Evolutionary conservation across 1,284 basidiomycete species (phyloP), one percentile per base, ranked within the genome.

Genomic region (Porodaedalea pini): DNA sequence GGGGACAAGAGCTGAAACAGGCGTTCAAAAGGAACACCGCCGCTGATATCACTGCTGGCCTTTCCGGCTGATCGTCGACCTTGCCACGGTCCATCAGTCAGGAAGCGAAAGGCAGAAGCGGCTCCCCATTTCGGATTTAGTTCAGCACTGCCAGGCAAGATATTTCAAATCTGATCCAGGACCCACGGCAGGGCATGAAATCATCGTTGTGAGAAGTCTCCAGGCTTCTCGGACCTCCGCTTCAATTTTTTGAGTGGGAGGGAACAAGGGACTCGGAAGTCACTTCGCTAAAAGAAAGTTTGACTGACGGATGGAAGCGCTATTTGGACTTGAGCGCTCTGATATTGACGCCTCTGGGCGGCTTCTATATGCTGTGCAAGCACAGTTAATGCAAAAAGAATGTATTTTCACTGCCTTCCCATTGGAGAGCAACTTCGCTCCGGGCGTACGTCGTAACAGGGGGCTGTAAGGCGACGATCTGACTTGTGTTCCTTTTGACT

Each of bases 1-100:
- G 49, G 15, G 49, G 37, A 51, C 32, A 17, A 51, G 49, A 32
- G 49, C 37, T 51, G 49, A 51, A 39, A 51, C 49, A 51, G 49
- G 49, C 49, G 27, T 51, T 51, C 49, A 36, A 17, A 4, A 6
- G 21, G n/a, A 13, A 25, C 51, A 41, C 37, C 15, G 51, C 51
- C 32, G 15, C 40, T 52, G 51, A 52, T 52, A 39, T 29, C 29
- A 31, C 15, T 47, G 45, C 13, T 47, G 45, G 27, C 17, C 21
- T n/a, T 19, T 44, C 2, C 17, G n/a, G 11, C 21, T 44, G 41
- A 44, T 23, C 21, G n/a, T 44, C 21, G 41, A 19, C 11, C n/a
- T n/a, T 23, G n/a, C 41, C 41, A 7, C 21, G 5, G n/a, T 6
- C 41, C 41, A 44, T 44, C n/a, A 44, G 4, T 13, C 41, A 4